These are phyloP conservation scores for Ganoderma lucidum DNA, from an alignment of 1,284 basidiomycete genomes.

Conservation along the genomic window DNA sequence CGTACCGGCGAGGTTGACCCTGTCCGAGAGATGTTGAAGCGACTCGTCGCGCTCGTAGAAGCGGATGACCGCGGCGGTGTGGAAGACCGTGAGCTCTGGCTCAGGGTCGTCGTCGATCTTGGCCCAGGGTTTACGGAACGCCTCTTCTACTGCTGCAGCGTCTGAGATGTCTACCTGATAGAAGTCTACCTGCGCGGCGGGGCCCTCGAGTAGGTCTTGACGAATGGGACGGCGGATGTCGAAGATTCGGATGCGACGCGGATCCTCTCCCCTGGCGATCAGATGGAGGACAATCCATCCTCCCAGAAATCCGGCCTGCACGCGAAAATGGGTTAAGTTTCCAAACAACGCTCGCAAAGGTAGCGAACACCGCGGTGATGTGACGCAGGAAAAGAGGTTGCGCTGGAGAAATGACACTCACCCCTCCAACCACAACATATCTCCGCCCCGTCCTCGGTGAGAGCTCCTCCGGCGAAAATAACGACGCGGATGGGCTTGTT, in stretches of 20 bases:
- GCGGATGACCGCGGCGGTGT: constrained; percentile 77
- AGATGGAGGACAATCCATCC: constrained; percentile 79
- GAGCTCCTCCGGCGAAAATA: constrained; percentile 46
- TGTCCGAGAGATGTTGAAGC: constrained; percentile 60
- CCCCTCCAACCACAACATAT: constrained; percentile 65
- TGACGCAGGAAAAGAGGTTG: not conserved
- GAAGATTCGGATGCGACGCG: constrained; percentile 67
- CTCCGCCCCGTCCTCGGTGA: constrained; percentile 62
- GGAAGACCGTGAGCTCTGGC: constrained; percentile 67
- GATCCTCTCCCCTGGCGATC: constrained; percentile 72
- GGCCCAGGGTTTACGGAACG: constrained; percentile 74
- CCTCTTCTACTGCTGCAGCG: constrained; percentile 56
- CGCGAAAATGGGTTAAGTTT: not conserved
- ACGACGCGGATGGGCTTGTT: constrained; percentile 42
- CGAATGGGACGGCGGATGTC: constrained; percentile 68
- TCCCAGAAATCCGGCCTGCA: constrained; percentile 74
- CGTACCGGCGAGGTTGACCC: constrained; percentile 71
- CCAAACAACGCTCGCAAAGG: not conserved
- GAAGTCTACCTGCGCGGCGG: constrained; percentile 60
- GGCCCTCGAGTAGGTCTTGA: constrained; percentile 57
- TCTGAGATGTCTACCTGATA: constrained; percentile 66
- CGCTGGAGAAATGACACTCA: constrained; percentile 38
- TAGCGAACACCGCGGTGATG: not conserved
- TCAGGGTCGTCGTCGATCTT: constrained; percentile 34
- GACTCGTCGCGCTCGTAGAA: constrained; percentile 69